These are phyloP conservation scores for Calcarisporium arbuscula DNA, from an alignment of 2,329 filamentous ascomycete species.

Conservation along the genomic window DNA sequence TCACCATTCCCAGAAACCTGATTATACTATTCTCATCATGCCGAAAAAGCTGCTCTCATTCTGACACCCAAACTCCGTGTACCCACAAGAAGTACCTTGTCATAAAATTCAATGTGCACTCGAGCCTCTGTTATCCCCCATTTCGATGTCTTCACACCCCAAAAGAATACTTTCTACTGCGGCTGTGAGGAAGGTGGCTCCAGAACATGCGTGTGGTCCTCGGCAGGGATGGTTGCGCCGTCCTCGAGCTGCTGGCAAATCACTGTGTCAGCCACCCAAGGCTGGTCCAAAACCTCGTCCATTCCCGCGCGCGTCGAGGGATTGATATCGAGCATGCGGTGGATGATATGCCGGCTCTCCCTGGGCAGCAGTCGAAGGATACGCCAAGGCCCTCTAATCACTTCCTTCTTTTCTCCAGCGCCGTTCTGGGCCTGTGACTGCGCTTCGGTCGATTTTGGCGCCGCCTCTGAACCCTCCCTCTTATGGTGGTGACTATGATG, in stretches of 20 bases:
- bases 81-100: too few relatives aligned
- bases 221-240: constrained; percentile 64
- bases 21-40: too few relatives aligned
- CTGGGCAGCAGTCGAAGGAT: constrained; percentile 80
- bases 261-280: constrained; percentile 79
- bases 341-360: constrained; percentile 84
- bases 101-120: too few relatives aligned
- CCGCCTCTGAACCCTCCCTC: constrained; percentile 12
- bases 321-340: constrained; percentile 86
- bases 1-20: too few relatives aligned
- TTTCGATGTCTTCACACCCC: too few relatives aligned
- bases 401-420: constrained; percentile 55
- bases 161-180: too few relatives aligned
- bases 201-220: constrained; percentile 77
- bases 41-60: too few relatives aligned
- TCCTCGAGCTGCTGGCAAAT: constrained; percentile 74
- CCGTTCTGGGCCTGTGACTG: constrained; percentile 9
- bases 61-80: too few relatives aligned
- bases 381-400: constrained; percentile 89
- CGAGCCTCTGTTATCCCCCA: too few relatives aligned
- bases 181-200: constrained; percentile 57
- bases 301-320: constrained; percentile 78
- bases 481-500: constrained; percentile 13
- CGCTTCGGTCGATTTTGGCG: constrained; percentile 5
- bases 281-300: constrained; percentile 78